Evolutionary conservation across 306 rosid species (phyloP), one percentile per base, ranked within the genome.

Genomic region (Dalbergia cochinchinensis): DNA sequence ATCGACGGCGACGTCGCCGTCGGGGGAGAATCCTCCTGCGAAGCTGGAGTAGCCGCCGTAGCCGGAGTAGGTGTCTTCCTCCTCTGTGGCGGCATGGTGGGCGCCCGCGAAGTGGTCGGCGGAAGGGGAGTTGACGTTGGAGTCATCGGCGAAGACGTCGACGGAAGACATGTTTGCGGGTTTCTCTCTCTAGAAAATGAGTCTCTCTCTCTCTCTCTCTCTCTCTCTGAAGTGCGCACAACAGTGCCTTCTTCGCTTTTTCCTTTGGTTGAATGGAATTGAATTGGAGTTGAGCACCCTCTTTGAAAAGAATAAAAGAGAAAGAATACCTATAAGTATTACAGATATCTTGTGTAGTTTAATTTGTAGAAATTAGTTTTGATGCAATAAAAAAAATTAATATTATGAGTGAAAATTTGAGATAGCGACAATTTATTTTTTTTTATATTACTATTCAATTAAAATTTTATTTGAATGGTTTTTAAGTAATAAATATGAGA

Each of bases 1-100:
- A 53, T 95, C 92, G 34, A 84, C 89, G 11, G 88, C 26, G 3
- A 88, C 92, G 19, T 90, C 93, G 3, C 80, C 86, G 51, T 85
- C 97, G 4, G 78, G 54, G 2, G 88, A 76, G 65, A 81, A 85
- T 0, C 83, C 89, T 16, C 79, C 81, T 65, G 88, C 37, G 87
- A 87, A 93, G 83, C 53, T 71, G 58, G 97, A 82, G 93, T 80
- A 92, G 72, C 91, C 92, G 35, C 86, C 94, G 87, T 88, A 91
- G 53, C 84, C 90, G 71, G 90, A 66, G 88, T 73, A 91, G 88
- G 67, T 59, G 6, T 86, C 87, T 34, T 88, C 90, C 37, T 84
- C 90, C 0, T 78, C 90, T 8, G 76, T 79, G 69, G 76, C 81
- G 69, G 80, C 80, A 64, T 61, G 82, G 13, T 78, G 79, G 60